A percentile compares a stretch with the other conserved stretches of the same genome.
Evolutionary conservation across 2,329 filamentous ascomycete species (phyloP).

Genomic region (Diaporthe helianthi): DNA sequence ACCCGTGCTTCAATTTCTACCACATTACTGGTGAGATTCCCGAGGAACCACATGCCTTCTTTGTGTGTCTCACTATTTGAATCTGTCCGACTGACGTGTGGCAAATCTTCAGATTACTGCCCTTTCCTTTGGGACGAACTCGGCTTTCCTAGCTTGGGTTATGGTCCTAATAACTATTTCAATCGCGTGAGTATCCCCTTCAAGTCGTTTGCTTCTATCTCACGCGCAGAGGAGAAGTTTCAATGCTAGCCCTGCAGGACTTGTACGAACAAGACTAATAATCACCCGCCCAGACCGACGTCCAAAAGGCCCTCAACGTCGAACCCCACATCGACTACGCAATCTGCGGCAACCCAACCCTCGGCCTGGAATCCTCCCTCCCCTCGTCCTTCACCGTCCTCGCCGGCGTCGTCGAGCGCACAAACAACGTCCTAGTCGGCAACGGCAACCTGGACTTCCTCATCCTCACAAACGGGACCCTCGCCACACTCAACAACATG

Average conservation of each 20-base stretch:
- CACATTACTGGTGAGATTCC: constrained; percentile 50
- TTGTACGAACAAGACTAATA: not conserved
- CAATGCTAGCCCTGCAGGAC: not conserved
- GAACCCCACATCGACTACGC: constrained; percentile 20
- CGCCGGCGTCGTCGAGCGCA: constrained; percentile 29
- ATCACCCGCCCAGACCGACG: constrained; percentile 26
- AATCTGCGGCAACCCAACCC: constrained; percentile 19
- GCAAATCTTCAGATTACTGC: constrained; percentile 49
- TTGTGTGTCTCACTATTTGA: not conserved
- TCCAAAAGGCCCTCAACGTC: constrained; percentile 31
- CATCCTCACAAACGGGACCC: constrained; percentile 67
- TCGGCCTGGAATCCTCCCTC: constrained; percentile 25
- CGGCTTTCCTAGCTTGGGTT: constrained; percentile 32
- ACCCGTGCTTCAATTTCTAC: constrained; percentile 71
- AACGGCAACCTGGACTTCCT: constrained; percentile 54
- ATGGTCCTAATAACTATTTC: constrained; percentile 33
- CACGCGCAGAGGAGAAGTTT: not conserved
- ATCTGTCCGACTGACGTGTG: not conserved
- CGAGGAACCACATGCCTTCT: not conserved
- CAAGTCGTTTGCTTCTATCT: not conserved
- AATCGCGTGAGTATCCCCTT: constrained; percentile 5
- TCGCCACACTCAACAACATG: constrained; percentile 74
- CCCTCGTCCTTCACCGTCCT: constrained; percentile 30
- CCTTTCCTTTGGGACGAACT: constrained; percentile 44
- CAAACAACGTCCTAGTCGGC: constrained; percentile 29